Conservation (phyloP, 75 land plant species). For the Pinus taeda region DNA sequence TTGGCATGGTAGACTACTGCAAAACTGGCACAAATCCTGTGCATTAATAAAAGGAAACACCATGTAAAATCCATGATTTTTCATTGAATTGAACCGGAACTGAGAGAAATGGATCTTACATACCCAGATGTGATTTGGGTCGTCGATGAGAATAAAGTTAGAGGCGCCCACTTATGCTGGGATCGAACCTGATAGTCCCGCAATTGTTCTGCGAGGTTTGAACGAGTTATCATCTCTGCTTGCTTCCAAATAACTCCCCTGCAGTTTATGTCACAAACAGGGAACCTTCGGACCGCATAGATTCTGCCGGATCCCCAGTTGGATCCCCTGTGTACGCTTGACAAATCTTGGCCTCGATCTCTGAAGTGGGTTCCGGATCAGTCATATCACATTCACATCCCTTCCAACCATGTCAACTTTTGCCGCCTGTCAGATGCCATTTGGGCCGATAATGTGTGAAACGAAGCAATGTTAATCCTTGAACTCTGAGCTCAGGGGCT, state of each 20-base stretch:
- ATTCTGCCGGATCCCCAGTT: too few species aligned
- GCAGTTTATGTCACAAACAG: too few species aligned
- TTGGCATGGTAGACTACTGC: not conserved
- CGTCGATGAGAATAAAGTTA: conserved; percentile 46
- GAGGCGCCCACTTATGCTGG: conserved; percentile 36
- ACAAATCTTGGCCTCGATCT: too few species aligned
- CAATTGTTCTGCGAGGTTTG: conserved; percentile 56
- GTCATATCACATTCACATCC: too few species aligned
- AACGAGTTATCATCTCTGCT: conserved; percentile 45
- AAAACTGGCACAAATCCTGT: not conserved
- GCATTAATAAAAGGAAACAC: not conserved
- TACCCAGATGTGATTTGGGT: conserved; percentile 19
- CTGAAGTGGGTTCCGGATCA: too few species aligned
- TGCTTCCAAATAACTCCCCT: not conserved
- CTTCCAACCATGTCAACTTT: too few species aligned
- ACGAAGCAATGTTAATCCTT: too few species aligned
- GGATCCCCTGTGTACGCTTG: too few species aligned
- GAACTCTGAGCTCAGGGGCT: too few species aligned
- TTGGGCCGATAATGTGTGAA: too few species aligned
- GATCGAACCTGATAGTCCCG: conserved; percentile 63
- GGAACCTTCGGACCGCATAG: too few species aligned
- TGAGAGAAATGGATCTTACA: not conserved
- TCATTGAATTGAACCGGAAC: not conserved
- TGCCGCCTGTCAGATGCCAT: too few species aligned
- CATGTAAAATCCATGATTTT: not conserved